Base-by-base conservation (phyloP, 2,329 filamentous ascomycete species). In the Nannizziopsis arthrosporioides region DNA sequence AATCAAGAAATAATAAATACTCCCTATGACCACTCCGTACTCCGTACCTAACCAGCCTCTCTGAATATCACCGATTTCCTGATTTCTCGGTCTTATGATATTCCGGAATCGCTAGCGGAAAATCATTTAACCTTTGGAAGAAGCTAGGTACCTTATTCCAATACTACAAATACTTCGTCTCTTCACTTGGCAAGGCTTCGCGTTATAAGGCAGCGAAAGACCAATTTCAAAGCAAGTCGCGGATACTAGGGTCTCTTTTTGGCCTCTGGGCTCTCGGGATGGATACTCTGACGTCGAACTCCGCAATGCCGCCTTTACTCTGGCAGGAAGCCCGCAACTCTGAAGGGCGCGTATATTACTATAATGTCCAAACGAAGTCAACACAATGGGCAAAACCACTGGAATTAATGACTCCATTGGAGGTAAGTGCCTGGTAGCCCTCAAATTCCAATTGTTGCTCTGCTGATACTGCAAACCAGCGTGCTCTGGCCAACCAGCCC, bases 381-480 rank as follows among this genome's bases (percentile, higher is more conserved):
- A 96, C 92, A 30, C 84, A 89, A 76, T 98, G 92, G 92, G 82
- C 81, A 36, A 96, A 95, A 70, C 93, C 92, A 3, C 78, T 84
- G 61, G 92, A 94, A 40, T 73, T 94, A 67, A 89, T 94, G 84
- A 82, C 78, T 17, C 77, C 80, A 5, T 79, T 81, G 44, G 88
- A 94, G 79, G 87, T 89, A 68, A 54, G 66, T 56, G 49, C 9
- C 17, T 40, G 27, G 47, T 54, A 43, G 46, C 49, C 44, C 54
- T 47, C 58, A 43, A 9, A 31, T 42, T 53, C 32, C 31, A 51
- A n/a, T 34, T 18, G 39, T 32, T n/a, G 19, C 27, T 52, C 50
- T 49, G 39, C 46, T 48, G 39, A 48, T 22, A 15, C 12, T 22
- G 7, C 14, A 12, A 47, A 53, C 50, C 62, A 89, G 46, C 84